Evolutionary conservation across 129 eudicot species (phyloP).

Genomic region (Solidago caesia): DNA sequence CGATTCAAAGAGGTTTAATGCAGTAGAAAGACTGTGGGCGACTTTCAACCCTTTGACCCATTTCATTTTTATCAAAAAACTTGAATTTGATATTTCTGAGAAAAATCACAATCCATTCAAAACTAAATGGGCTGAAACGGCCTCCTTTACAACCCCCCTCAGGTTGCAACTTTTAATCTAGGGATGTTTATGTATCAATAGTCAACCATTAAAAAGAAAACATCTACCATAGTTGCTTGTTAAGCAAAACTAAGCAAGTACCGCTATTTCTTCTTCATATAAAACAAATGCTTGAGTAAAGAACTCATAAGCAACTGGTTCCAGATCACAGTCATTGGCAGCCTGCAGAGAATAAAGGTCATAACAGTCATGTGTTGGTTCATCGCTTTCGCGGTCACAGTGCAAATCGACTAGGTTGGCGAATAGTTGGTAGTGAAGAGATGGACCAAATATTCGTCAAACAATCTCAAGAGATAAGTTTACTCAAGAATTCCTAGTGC

Average conservation of each 20-base stretch:
- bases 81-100: not conserved
- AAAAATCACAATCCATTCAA: not conserved
- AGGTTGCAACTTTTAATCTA: not conserved
- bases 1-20: not conserved
- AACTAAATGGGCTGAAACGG: not conserved
- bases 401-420: slow-evolving; percentile 4
- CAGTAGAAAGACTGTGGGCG: slow-evolving; percentile 3
- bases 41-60: not conserved
- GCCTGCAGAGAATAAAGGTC: slow-evolving; percentile 48
- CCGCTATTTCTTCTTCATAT: slow-evolving; percentile 97
- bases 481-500: not conserved
- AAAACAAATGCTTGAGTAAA: slow-evolving; percentile 94
- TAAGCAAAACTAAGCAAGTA: slow-evolving; percentile 30
- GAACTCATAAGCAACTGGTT: slow-evolving; percentile 93
- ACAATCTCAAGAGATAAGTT: slow-evolving; percentile 5
- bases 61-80: not conserved
- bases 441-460: not conserved
- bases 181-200: not conserved
- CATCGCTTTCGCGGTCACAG: not conserved
- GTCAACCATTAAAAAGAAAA: not conserved
- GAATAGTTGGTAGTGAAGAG: not conserved
- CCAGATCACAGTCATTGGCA: slow-evolving; percentile 94
- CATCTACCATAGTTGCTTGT: not conserved
- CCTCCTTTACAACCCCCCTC: slow-evolving; percentile 1
- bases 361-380: not conserved